Evolutionary conservation across 2,329 filamentous ascomycete genomes (phyloP), one percentile per base, ranked within the genome.

Genomic region (Mycocentrospora acerina): DNA sequence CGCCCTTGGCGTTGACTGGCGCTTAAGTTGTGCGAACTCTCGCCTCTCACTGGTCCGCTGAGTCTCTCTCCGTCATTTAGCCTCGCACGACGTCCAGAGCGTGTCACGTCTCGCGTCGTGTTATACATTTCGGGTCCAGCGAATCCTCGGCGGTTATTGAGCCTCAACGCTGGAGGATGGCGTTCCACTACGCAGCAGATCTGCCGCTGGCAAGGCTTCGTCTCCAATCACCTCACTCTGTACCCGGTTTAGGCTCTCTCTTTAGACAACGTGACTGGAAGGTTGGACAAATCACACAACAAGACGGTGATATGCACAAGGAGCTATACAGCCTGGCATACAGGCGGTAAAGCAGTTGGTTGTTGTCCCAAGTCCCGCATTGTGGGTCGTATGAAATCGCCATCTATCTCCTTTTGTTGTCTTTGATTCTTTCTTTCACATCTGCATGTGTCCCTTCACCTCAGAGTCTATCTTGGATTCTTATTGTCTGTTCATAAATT

Each of bases 141-240:
- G 58, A 65, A 65, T 67, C 59, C 53, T 52, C 42, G 57, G 62
- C 62, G 62, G 53, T 55, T 67, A 64, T 43, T 47, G 53, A 59
- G 55, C 54, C 53, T 58, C 54, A 50, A 53, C 38, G 34, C 52
- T 51, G 45, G 45, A 37, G 42, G 35, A 58, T 64, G 60, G 64
- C 62, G 64, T 22, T 60, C 58, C 57, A 43, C 51, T 52, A 54
- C 41, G 41, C 44, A 44, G 44, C 54, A 51, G 50, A 56, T 56
- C 43, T 50, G 43, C 40, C 40, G 19, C 19, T 42, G 48, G 54
- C 34, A 35, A 24, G 36, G 40, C 37, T 48, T 34, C 40, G 38
- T 45, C 43, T 56, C 65, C 65, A 67, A 68, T 67, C 63, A 64
- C 42, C 32, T 46, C 38, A 31, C 32, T 42, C 38, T 13, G 19